phyloP scores from a whole-genome alignment of 2,329 filamentous ascomycete species.

The Periconia sp. region DNA sequence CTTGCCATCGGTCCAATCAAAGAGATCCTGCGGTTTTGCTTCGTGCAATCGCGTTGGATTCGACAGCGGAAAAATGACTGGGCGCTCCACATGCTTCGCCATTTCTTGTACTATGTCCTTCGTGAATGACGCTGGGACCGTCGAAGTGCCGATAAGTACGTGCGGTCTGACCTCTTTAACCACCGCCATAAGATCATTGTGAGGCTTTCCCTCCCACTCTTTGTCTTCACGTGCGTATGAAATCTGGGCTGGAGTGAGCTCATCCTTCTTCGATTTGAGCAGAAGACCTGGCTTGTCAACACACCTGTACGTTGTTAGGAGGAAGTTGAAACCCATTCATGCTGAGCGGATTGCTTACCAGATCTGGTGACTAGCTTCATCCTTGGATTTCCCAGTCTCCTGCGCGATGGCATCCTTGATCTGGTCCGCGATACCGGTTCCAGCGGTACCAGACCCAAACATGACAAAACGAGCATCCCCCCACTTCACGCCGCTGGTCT shows the following conservation, averaged over 20 bases:
- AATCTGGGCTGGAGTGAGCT: slow-evolving; percentile 70
- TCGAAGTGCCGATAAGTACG: slow-evolving; percentile 84
- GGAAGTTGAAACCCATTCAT: neutral
- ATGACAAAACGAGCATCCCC: slow-evolving; percentile 73
- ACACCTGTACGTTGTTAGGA: slow-evolving; percentile 60
- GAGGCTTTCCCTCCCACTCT: slow-evolving; percentile 66
- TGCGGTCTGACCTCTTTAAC: slow-evolving; percentile 77
- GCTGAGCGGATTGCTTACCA: slow-evolving; percentile 58
- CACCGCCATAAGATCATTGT: slow-evolving; percentile 67
- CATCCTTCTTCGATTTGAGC: slow-evolving; percentile 64
- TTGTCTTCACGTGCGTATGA: slow-evolving; percentile 68
- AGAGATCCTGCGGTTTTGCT: slow-evolving; percentile 76
- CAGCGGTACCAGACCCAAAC: slow-evolving; percentile 82
- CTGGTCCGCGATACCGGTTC: slow-evolving; percentile 85
- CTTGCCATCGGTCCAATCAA: slow-evolving; percentile 77
- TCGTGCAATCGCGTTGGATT: slow-evolving; percentile 88
- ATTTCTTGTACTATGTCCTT: slow-evolving; percentile 76
- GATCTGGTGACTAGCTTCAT: slow-evolving; percentile 80
- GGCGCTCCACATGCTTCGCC: slow-evolving; percentile 72
- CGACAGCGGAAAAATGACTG: slow-evolving; percentile 87
- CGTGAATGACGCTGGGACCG: slow-evolving; percentile 76
- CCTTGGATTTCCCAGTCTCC: slow-evolving; percentile 68
- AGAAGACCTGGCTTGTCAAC: slow-evolving; percentile 83
- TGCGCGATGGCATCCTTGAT: slow-evolving; percentile 78
- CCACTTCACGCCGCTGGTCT: slow-evolving; percentile 71